phyloP scores from a whole-genome alignment of 805 yeast species.

The Scheffersomyces coipomensis region DNA sequence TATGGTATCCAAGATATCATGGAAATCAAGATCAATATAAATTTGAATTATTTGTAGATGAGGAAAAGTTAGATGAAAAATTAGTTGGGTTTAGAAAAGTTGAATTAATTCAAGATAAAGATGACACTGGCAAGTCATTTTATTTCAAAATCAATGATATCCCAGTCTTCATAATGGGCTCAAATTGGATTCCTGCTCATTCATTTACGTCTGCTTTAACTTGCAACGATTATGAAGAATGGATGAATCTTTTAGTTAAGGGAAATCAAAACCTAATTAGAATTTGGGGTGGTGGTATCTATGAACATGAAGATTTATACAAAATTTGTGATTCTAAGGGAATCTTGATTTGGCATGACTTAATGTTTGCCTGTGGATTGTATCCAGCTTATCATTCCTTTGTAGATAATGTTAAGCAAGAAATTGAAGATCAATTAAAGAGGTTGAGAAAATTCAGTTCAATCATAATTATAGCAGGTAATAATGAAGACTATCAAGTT shows the following conservation, averaged over 20 bases:
- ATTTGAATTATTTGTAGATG: conserved; percentile 12
- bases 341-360: conserved; percentile 52
- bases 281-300: conserved; percentile 51
- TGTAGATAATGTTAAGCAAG: conserved; percentile 29
- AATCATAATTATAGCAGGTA: conserved; percentile 39
- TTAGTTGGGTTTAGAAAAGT: conserved; percentile 39
- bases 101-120: conserved; percentile 36
- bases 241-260: conserved; percentile 29
- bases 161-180: conserved; percentile 37
- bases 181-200: conserved; percentile 51
- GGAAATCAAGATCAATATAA: conserved; percentile 35
- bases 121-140: conserved; percentile 35
- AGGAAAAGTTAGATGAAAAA: conserved; percentile 9
- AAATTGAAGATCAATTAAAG: conserved; percentile 35
- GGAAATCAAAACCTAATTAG: conserved; percentile 45
- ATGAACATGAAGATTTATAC: conserved; percentile 41
- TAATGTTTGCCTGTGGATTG: conserved; percentile 57
- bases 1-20: conserved; percentile 41
- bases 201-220: conserved; percentile 30
- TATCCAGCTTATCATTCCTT: conserved; percentile 44
- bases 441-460: conserved; percentile 40
- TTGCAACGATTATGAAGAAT: conserved; percentile 30
- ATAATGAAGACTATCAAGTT: conserved; percentile 47
- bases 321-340: conserved; percentile 42
- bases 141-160: conserved; percentile 39